Conservation (phyloP, 2,329 filamentous ascomycete genomes). For the Leptographium radiaticola region DNA sequence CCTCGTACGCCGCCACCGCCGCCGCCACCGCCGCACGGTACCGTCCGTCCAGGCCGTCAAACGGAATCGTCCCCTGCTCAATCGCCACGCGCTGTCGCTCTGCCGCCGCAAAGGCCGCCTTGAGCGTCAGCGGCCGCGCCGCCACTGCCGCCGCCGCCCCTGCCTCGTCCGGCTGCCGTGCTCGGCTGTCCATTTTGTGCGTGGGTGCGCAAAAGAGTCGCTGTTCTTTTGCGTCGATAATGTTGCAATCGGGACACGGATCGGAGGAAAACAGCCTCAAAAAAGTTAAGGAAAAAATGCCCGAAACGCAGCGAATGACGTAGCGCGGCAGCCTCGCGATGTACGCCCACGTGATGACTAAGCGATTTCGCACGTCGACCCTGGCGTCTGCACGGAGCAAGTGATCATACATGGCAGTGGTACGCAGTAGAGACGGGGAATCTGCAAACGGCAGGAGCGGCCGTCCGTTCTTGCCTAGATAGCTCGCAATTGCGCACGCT, state of each 20-base stretch:
- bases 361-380: no score
- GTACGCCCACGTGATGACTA: no score
- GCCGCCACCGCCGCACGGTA: constrained; percentile 56
- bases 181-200: neutral
- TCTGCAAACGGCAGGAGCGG: neutral
- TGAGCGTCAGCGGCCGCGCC: constrained; percentile 20
- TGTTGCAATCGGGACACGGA: neutral
- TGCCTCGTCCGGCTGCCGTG: neutral
- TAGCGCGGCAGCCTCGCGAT: neutral
- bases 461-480: neutral
- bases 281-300: constrained; percentile 11
- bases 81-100: constrained; percentile 41
- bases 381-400: no score
- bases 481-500: neutral
- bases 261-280: neutral
- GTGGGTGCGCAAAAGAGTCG: neutral
- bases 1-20: constrained; percentile 58
- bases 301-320: neutral
- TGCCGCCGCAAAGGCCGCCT: constrained; percentile 34
- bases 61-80: constrained; percentile 23
- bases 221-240: neutral
- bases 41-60: constrained; percentile 33
- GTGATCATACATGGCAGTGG: neutral
- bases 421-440: neutral
- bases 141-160: neutral